Percentiles rank a stretch among this genome's conserved stretches.
Evolutionary conservation across 495 filamentous ascomycete genomes (phyloP).

Genomic region (Neurospora sp.): DNA sequence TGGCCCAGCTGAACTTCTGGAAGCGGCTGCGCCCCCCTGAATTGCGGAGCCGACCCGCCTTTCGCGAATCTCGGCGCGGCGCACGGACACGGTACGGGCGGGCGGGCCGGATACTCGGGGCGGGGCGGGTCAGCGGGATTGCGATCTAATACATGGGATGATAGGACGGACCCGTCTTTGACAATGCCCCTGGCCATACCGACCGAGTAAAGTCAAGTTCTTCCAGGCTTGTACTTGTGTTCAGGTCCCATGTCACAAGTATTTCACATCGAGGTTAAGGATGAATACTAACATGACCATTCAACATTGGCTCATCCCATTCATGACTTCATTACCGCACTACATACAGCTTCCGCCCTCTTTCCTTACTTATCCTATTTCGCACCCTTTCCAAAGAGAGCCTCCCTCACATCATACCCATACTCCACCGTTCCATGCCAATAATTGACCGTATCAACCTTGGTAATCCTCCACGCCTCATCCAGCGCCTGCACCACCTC

Average conservation of each 20-base stretch:
- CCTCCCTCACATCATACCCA: constrained; percentile 58
- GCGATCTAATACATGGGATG: neutral
- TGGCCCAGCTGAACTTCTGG: neutral
- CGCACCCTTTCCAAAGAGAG: constrained; percentile 42
- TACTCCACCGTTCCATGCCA: constrained; percentile 74
- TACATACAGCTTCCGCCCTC: neutral
- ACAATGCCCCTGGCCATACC: neutral
- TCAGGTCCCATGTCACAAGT: neutral
- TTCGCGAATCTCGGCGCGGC: neutral
- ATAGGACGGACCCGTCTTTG: neutral
- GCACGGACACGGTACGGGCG: neutral
- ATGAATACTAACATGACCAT: neutral
- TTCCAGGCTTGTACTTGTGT: neutral
- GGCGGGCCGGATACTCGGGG: neutral
- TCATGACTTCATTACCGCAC: neutral
- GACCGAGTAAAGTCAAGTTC: neutral
- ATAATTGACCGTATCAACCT: constrained; percentile 58
- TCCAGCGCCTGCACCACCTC: constrained; percentile 75
- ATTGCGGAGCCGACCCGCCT: neutral
- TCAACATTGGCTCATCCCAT: neutral
- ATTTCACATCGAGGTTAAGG: neutral
- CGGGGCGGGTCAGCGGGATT: neutral
- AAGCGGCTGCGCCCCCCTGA: neutral
- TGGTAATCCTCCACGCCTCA: constrained; percentile 59
- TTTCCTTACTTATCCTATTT: constrained; percentile 10